Conservation (phyloP, 1,139 yeast species). For the Taphrina pruni region DNA sequence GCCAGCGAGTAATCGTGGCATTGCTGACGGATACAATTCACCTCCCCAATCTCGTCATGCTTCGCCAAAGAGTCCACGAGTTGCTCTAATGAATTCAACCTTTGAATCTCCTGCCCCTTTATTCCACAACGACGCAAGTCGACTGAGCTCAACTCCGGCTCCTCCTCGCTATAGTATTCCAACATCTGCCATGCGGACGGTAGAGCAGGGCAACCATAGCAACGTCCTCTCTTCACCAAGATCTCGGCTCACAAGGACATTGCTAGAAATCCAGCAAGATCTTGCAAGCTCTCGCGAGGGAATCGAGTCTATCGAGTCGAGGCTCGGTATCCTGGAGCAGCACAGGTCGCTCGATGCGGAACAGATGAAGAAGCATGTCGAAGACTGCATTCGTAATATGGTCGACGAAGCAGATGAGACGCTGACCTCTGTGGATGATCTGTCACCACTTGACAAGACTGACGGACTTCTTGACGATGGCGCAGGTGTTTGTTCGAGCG, state of each 20-base stretch:
- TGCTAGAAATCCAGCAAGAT: conserved; percentile 17
- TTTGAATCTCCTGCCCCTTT: neutral
- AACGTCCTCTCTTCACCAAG: conserved; percentile 2
- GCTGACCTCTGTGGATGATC: neutral
- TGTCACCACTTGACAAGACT: neutral
- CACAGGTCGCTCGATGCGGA: conserved; percentile 1
- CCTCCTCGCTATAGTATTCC: neutral
- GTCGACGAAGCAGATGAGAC: conserved; percentile 14
- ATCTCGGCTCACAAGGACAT: conserved; percentile 10
- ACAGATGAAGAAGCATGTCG: conserved; percentile 11
- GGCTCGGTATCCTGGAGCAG: conserved; percentile 13
- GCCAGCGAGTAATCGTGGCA: neutral
- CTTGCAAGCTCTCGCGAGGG: conserved; percentile 20
- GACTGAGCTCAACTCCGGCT: neutral
- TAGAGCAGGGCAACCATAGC: neutral
- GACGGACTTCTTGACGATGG: neutral
- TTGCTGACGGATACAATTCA: conserved; percentile 20
- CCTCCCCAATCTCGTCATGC: conserved; percentile 29
- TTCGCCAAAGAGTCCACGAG: conserved; percentile 10
- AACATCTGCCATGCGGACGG: neutral
- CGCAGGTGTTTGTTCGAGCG: neutral
- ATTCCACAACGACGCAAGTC: neutral
- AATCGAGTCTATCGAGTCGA: conserved; percentile 23
- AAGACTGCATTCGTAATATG: conserved; percentile 22
- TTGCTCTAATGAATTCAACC: neutral